Percentiles rank a stretch among this genome's conserved stretches.
phyloP scores from a whole-genome alignment of 176 grass and related monocot genomes.

The Urochloa ruziziensis region DNA sequence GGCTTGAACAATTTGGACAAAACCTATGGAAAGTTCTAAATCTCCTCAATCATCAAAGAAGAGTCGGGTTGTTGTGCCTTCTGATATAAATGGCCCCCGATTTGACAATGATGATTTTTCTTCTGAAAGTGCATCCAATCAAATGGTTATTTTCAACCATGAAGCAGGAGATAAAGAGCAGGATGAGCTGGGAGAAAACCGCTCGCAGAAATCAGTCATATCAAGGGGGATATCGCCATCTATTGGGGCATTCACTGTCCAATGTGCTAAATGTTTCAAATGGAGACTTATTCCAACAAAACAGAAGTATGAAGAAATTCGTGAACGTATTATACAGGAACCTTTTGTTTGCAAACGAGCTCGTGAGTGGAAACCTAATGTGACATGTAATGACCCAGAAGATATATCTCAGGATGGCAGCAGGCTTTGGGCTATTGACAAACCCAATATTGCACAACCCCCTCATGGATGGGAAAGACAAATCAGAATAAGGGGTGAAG shows the following conservation, averaged over 20 bases:
- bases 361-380: conserved; percentile 70
- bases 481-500: conserved; percentile 95
- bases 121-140: conserved; percentile 42
- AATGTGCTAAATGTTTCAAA: conserved; percentile 93
- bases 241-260: conserved; percentile 94
- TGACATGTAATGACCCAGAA: conserved; percentile 70
- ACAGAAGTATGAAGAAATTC: conserved; percentile 91
- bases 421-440: conserved; percentile 97
- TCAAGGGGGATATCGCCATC: conserved; percentile 44
- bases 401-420: conserved; percentile 98
- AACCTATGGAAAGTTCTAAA: conserved; percentile 47
- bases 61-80: conserved; percentile 8
- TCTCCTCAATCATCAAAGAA: conserved; percentile 44
- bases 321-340: conserved; percentile 73
- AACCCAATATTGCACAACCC: conserved; percentile 84
- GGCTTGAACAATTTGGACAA: conserved; percentile 13
- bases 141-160: conserved; percentile 29
- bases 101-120: conserved; percentile 32
- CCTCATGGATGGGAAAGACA: conserved; percentile 92
- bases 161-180: conserved; percentile 43
- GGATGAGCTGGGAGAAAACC: conserved; percentile 48
- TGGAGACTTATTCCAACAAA: conserved; percentile 97
- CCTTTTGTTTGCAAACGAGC: conserved; percentile 82
- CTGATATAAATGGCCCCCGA: conserved; percentile 25
- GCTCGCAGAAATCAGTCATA: conserved; percentile 26